Conservation (phyloP, 75 land plant species). For the Picea glauca region DNA sequence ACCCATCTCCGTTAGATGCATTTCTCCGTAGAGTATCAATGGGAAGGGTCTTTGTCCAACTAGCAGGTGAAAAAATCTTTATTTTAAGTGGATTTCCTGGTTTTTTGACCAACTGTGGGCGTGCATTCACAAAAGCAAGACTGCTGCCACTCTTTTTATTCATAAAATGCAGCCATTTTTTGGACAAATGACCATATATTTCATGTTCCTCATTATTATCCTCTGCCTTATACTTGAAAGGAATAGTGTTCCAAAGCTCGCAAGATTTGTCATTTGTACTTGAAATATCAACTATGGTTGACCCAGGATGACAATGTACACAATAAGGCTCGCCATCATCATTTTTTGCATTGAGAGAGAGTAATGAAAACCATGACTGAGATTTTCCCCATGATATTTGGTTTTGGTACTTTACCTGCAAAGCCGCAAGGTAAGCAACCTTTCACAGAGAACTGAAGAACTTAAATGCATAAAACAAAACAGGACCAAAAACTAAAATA, state of each 20-base stretch:
- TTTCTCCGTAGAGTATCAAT: background rate
- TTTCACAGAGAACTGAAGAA: background rate
- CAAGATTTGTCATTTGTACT: slow-evolving; percentile 36
- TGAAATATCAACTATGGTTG: slow-evolving; percentile 64
- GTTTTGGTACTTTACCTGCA: slow-evolving; percentile 63
- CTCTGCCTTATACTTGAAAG: slow-evolving; percentile 32
- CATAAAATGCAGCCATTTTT: slow-evolving; percentile 51
- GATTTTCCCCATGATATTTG: slow-evolving; percentile 29
- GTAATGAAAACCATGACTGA: slow-evolving; percentile 62
- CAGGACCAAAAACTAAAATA: background rate
- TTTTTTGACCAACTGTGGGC: slow-evolving; percentile 65
- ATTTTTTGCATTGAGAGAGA: slow-evolving; percentile 73
- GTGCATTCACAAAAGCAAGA: slow-evolving; percentile 63
- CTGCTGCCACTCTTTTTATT: slow-evolving; percentile 66
- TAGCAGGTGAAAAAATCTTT: slow-evolving; percentile 31
- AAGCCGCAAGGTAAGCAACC: background rate
- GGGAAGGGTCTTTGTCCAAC: background rate
- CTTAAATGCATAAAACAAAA: background rate
- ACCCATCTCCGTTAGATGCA: slow-evolving; percentile 4
- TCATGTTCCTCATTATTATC: slow-evolving; percentile 38
- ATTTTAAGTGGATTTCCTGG: slow-evolving; percentile 85
- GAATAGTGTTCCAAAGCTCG: slow-evolving; percentile 59
- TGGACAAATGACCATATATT: slow-evolving; percentile 15
- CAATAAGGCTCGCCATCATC: slow-evolving; percentile 60
- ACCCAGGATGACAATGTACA: slow-evolving; percentile 52